Conservation (phyloP, 2,329 filamentous ascomycete genomes). For the Pyricularia sp. region DNA sequence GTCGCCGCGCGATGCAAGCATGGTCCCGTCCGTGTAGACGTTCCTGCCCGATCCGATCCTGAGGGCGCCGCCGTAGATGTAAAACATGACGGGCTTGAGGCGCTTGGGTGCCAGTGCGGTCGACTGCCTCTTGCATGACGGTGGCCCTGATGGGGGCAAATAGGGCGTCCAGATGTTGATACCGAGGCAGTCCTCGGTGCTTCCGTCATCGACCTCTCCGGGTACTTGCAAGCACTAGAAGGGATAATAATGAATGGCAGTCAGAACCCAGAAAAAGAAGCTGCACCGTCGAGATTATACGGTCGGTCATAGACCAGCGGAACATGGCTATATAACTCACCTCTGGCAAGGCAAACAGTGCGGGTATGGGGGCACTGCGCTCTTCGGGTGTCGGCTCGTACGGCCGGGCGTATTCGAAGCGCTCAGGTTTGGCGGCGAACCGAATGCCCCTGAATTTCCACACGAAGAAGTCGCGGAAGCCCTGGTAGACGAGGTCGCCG, state of each 20-base stretch:
- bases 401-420: slow-evolving; percentile 18
- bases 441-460: slow-evolving; percentile 24
- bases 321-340: not conserved
- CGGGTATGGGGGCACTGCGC: slow-evolving; percentile 15
- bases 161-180: slow-evolving; percentile 28
- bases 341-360: slow-evolving; percentile 18
- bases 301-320: not conserved
- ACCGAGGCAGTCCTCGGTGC: slow-evolving; percentile 24
- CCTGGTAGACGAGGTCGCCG: slow-evolving; percentile 12
- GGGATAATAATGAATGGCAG: not conserved
- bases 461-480: slow-evolving; percentile 21
- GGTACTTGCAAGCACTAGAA: slow-evolving; percentile 18
- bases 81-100: slow-evolving; percentile 36
- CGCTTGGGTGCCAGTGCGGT: slow-evolving; percentile 11
- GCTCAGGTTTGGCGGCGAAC: slow-evolving; percentile 15
- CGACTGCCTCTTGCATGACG: not conserved
- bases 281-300: not conserved
- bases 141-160: slow-evolving; percentile 13
- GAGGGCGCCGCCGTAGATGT: slow-evolving; percentile 34
- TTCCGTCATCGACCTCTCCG: slow-evolving; percentile 18
- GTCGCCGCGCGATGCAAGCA: slow-evolving; percentile 33
- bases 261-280: not conserved
- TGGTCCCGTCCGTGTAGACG: slow-evolving; percentile 33
- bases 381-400: slow-evolving; percentile 12
- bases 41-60: slow-evolving; percentile 30